These are phyloP conservation scores for Cucumis sativus DNA, from an alignment of 306 rosid genomes.

Conservation along the genomic window Cucumber_9930_V3 NC_026660.2:22785001-22785500, in stretches of 20 bases:
- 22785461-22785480: slow-evolving; percentile 87
- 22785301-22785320: slow-evolving; percentile 58
- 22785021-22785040: not conserved
- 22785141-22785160: slow-evolving; percentile 88
- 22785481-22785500: slow-evolving; percentile 94
- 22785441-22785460: slow-evolving; percentile 79
- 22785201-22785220: slow-evolving; percentile 48
- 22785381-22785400: slow-evolving; percentile 56
- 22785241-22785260: not conserved
- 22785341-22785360: slow-evolving; percentile 48
- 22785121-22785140: slow-evolving; percentile 87
- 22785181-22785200: slow-evolving; percentile 54
- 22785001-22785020: not conserved
- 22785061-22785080: not conserved
- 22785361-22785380: slow-evolving; percentile 50
- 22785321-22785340: slow-evolving; percentile 34
- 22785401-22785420: slow-evolving; percentile 50
- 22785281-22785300: slow-evolving; percentile 19
- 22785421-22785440: slow-evolving; percentile 76
- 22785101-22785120: slow-evolving; percentile 35
- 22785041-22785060: not conserved
- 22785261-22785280: not conserved
- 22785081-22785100: slow-evolving; percentile 2
- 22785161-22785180: slow-evolving; percentile 80
- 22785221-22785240: slow-evolving; percentile 46